Evolutionary conservation across 2,329 filamentous ascomycete species (phyloP).

Genomic region (Fusarium irregulare): DNA sequence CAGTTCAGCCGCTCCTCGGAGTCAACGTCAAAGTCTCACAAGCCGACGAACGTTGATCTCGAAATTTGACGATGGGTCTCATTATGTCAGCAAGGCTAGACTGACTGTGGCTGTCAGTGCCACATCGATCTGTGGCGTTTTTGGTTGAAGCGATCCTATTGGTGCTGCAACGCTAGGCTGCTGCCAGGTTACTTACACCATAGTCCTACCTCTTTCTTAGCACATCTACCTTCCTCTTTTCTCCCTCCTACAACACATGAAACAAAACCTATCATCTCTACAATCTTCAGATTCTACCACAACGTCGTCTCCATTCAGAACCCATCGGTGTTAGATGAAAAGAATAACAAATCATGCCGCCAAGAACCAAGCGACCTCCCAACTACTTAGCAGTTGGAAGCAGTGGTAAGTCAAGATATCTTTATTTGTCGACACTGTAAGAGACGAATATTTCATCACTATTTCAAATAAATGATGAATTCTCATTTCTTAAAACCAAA

Average conservation of each 20-base stretch:
- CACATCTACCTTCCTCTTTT: conserved; percentile 33
- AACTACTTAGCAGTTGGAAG: conserved; percentile 33
- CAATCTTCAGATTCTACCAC: not conserved
- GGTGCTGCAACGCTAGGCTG: conserved; percentile 40
- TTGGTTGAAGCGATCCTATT: conserved; percentile 18
- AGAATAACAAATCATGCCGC: not conserved
- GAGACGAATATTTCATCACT: not conserved
- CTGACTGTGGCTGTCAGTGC: not conserved
- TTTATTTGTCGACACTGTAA: not conserved
- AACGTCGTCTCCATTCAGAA: not conserved
- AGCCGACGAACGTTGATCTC: conserved; percentile 36
- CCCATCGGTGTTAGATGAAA: not conserved
- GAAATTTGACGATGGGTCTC: conserved; percentile 47
- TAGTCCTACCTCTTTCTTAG: conserved; percentile 31
- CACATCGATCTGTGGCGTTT: conserved; percentile 24
- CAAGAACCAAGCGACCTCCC: conserved; percentile 26
- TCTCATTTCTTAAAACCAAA: not conserved
- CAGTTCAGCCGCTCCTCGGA: conserved; percentile 33
- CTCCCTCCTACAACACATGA: conserved; percentile 24
- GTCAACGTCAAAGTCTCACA: conserved; percentile 37
- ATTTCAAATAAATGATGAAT: not conserved
- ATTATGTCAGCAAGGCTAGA: conserved; percentile 52
- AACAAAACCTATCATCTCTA: conserved; percentile 5
- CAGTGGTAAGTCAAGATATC: conserved; percentile 41
- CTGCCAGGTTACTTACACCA: not conserved